A percentile compares a stretch with the other conserved stretches of the same genome.
These are phyloP conservation scores for Chlamydomonas incerta DNA, from an alignment of 139 green algal species.

Conservation along the genomic window DNA sequence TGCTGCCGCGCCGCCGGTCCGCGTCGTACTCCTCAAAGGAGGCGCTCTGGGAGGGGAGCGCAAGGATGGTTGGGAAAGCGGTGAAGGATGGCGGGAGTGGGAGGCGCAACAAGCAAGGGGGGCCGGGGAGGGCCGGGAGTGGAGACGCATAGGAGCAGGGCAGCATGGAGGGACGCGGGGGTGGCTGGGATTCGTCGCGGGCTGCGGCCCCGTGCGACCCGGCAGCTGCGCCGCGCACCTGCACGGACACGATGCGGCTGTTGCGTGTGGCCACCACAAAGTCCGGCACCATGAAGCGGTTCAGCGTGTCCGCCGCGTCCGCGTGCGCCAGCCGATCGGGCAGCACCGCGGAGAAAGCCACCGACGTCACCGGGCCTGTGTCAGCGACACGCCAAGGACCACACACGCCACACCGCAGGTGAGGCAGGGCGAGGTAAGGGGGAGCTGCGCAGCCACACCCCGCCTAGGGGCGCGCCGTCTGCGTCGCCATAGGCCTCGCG, in stretches of 20 bases:
- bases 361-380: constrained; percentile 56
- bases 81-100: too few relatives aligned
- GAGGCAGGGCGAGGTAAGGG: neutral
- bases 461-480: too few relatives aligned
- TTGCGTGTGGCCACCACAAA: constrained; percentile 67
- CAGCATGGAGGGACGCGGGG: too few relatives aligned
- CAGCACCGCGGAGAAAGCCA: constrained; percentile 69
- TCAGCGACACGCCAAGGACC: neutral
- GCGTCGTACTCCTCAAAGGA: constrained; percentile 64
- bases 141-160: too few relatives aligned
- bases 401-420: too few relatives aligned
- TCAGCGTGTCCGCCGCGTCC: constrained; percentile 59
- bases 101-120: neutral
- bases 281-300: constrained; percentile 64
- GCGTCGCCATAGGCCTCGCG: too few relatives aligned
- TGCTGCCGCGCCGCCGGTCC: constrained; percentile 29
- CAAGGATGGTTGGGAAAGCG: too few relatives aligned
- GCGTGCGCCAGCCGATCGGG: constrained; percentile 30
- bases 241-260: constrained; percentile 28
- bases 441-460: neutral
- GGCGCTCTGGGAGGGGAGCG: constrained; percentile 17
- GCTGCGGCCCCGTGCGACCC: neutral
- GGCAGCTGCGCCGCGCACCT: neutral
- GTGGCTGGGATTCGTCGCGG: too few relatives aligned
- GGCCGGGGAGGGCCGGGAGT: too few relatives aligned